These are phyloP conservation scores for Cryptosporidium ryanae DNA, from an alignment of 169 alveolate species.

Conservation along the genomic window DNA sequence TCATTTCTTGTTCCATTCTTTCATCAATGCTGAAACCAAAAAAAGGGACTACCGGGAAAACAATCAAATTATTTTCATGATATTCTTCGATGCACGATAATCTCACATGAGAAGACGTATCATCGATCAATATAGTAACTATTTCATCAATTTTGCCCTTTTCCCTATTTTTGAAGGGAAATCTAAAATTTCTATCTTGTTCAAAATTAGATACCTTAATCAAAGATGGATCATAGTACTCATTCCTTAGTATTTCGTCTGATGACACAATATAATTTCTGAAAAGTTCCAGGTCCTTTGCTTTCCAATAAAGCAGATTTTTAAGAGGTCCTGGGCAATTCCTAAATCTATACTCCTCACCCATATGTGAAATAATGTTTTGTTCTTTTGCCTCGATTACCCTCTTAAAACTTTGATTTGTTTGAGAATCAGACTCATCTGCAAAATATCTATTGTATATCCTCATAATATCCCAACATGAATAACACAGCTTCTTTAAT, in stretches of 20 bases:
- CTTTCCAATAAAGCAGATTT: slow-evolving; percentile 38
- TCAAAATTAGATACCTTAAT: background rate
- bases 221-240: background rate
- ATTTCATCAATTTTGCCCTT: slow-evolving; percentile 33
- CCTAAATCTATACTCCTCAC: slow-evolving; percentile 35
- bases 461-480: slow-evolving; percentile 71
- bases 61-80: slow-evolving; percentile 24
- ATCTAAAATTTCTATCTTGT: slow-evolving; percentile 11
- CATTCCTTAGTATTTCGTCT: slow-evolving; percentile 9
- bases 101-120: slow-evolving; percentile 18
- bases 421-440: slow-evolving; percentile 15
- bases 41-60: slow-evolving; percentile 50
- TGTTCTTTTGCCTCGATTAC: slow-evolving; percentile 64
- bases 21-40: slow-evolving; percentile 29
- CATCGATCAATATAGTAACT: slow-evolving; percentile 66
- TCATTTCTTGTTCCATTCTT: slow-evolving; percentile 33
- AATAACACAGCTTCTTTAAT: slow-evolving; percentile 19
- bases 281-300: slow-evolving; percentile 26
- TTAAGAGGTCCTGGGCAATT: slow-evolving; percentile 56
- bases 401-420: slow-evolving; percentile 32
- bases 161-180: slow-evolving; percentile 34
- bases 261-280: slow-evolving; percentile 36
- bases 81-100: slow-evolving; percentile 50
- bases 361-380: slow-evolving; percentile 17
- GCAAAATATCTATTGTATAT: slow-evolving; percentile 66